Percentiles rank a stretch among this genome's conserved stretches.
These are phyloP conservation scores for Schwanniomyces sp. DNA, from an alignment of 805 yeast genomes.

Conservation along the genomic window DNA sequence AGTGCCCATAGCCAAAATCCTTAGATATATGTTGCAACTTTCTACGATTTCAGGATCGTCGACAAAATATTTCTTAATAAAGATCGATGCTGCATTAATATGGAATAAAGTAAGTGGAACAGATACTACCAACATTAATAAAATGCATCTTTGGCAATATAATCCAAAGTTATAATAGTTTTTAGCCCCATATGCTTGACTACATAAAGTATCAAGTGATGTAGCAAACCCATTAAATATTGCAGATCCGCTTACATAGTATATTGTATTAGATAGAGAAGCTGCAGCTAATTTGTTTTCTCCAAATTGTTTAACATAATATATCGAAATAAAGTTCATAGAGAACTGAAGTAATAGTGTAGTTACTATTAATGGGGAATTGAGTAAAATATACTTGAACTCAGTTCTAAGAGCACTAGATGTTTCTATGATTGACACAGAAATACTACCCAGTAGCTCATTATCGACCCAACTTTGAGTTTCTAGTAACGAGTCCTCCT, in stretches of 20 bases:
- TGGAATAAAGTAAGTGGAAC: constrained; percentile 1
- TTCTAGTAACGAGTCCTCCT: background rate
- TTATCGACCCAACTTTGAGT: background rate
- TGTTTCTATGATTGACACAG: background rate
- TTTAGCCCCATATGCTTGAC: constrained; percentile 22
- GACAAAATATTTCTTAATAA: background rate
- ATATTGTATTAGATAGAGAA: constrained; percentile 21
- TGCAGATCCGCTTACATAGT: constrained; percentile 19
- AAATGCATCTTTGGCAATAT: constrained; percentile 19
- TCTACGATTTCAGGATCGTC: background rate
- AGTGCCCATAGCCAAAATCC: background rate
- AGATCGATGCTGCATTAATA: background rate
- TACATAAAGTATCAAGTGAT: constrained; percentile 22
- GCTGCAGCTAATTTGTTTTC: constrained; percentile 23
- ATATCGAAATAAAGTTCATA: constrained; percentile 19
- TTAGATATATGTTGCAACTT: background rate
- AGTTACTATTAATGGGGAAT: constrained; percentile 4
- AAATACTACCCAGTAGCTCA: background rate
- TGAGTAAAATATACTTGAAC: background rate
- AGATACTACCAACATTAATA: background rate
- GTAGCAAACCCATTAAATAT: constrained; percentile 25
- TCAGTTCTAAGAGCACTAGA: background rate
- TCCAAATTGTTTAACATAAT: constrained; percentile 22
- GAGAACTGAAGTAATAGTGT: constrained; percentile 18
- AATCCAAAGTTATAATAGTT: constrained; percentile 19